Percentiles rank a stretch among this genome's conserved stretches.
Conservation (phyloP, 768 basidiomycete species). For the Lentinula edodes region DNA sequence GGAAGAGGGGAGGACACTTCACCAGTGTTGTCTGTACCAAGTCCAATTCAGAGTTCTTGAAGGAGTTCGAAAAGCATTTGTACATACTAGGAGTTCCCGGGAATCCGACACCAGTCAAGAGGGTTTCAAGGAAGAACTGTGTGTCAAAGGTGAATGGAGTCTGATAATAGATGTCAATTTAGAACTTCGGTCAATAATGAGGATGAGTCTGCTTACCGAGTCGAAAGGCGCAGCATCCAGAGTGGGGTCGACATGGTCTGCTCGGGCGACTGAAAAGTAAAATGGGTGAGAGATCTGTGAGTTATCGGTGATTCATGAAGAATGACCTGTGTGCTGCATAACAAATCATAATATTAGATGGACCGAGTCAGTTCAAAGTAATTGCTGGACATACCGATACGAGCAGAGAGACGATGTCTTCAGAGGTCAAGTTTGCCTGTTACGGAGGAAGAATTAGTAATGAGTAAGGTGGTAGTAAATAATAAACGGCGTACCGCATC, state of each 20-base stretch:
- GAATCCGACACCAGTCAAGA: constrained; percentile 19
- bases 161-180: constrained; percentile 4
- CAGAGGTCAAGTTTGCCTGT: constrained; percentile 21
- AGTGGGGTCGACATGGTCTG: constrained; percentile 16
- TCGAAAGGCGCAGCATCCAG: constrained; percentile 10
- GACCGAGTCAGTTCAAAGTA: neutral
- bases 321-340: neutral
- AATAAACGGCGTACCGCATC: constrained; percentile 16
- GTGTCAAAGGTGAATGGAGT: constrained; percentile 26
- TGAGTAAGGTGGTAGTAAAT: neutral
- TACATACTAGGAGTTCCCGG: constrained; percentile 17
- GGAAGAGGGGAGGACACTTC: constrained; percentile 18
- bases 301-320: no score
- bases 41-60: neutral
- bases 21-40: constrained; percentile 12
- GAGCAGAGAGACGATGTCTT: constrained; percentile 28
- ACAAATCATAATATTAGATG: neutral
- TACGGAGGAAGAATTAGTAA: neutral
- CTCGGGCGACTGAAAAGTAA: constrained; percentile 13
- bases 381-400: constrained; percentile 17
- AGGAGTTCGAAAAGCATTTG: neutral
- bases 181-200: neutral
- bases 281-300: no score
- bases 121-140: constrained; percentile 21
- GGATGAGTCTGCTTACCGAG: constrained; percentile 9